Base-by-base conservation (phyloP, 805 yeast genomes). In the Wickerhamomyces subpelliculosus region DNA sequence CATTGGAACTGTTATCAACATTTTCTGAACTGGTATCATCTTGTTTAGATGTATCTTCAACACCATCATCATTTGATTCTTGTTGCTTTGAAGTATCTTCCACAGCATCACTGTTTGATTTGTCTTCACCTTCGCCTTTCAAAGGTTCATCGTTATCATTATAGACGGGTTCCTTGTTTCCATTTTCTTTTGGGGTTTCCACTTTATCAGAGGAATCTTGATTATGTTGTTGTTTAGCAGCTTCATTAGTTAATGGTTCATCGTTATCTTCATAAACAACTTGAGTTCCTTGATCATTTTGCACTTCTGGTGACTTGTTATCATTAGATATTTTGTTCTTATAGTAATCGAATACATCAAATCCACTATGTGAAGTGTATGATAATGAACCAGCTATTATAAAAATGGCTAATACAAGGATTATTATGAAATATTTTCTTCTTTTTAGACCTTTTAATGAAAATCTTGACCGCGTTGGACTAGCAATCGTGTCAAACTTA, bases 301-400 rank as follows among this genome's bases (percentile, higher is more conserved):
- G 33, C 12, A 19, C 27, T 13, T 42, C 44, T 3, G 43, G 19
- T 14, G 29, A 11, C 11, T 14, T 16, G 7, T 27, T 19, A 9
- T 27, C 32, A 2, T 27, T 14, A 0, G 52, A 54, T 1, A 36
- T 18, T 23, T 38, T 41, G 29, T 28, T 41, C 41, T 50, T 47
- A 41, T 52, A 52, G 29, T 52, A 52, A 21, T 52, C 52, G 4
- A 46, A 16, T 1, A 51, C 41, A 10, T 41, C 38, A 14, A 41
- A 40, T 3, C 45, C 45, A n/a, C 39, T 37, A 1, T 45, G 48
- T 10, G 39, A 39, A 3, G 44, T 22, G 33, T 45, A 44, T 7
- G 43, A 35, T 24, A 38, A 22, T 2, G 47, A 34, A 9, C 55
- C 54, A 29, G 38, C 32, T 10, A 49, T 17, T 48, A 52, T 50